Percentiles rank a stretch among this genome's conserved stretches.
Evolutionary conservation across 208 protist genomes (phyloP).

Genomic region (Leptomonas pyrrhocoris): DNA sequence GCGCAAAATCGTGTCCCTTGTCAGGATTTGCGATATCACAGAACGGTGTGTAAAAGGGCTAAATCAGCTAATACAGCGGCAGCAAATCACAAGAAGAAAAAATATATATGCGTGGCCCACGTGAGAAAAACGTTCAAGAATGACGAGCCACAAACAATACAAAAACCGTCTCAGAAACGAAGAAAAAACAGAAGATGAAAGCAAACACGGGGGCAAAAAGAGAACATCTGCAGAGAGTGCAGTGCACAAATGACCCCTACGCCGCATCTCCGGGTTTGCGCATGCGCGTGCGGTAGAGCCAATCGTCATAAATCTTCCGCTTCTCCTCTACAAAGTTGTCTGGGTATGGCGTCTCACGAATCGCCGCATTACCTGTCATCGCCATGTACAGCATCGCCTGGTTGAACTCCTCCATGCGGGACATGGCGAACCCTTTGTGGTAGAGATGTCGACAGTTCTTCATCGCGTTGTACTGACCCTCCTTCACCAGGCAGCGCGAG

Average conservation of each 20-base stretch:
- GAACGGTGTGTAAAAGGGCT: too few relatives aligned
- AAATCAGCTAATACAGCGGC: too few relatives aligned
- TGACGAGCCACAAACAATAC: too few relatives aligned
- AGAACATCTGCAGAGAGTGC: too few relatives aligned
- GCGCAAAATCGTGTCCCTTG: not conserved
- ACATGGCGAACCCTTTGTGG: constrained; percentile 86
- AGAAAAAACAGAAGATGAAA: constrained; percentile 10
- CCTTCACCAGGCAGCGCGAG: constrained; percentile 73
- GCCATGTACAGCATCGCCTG: constrained; percentile 87
- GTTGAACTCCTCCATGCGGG: constrained; percentile 82
- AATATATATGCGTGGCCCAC: too few relatives aligned
- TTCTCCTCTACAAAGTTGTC: constrained; percentile 86
- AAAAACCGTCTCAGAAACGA: not conserved
- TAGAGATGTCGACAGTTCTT: constrained; percentile 88
- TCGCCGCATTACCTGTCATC: constrained; percentile 83
- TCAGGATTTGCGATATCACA: not conserved
- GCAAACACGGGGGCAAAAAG: not conserved
- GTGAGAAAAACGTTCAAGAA: too few relatives aligned
- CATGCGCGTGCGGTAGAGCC: constrained; percentile 85
- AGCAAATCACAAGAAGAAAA: too few relatives aligned
- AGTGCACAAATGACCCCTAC: too few relatives aligned
- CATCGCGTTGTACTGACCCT: constrained; percentile 88
- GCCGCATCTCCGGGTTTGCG: constrained; percentile 76
- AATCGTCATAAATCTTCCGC: constrained; percentile 89
- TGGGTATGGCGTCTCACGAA: constrained; percentile 86